Evolutionary conservation across 345 rosid genomes (phyloP), one percentile per base, ranked within the genome.

Genomic region (Eucalyptus virginea): DNA sequence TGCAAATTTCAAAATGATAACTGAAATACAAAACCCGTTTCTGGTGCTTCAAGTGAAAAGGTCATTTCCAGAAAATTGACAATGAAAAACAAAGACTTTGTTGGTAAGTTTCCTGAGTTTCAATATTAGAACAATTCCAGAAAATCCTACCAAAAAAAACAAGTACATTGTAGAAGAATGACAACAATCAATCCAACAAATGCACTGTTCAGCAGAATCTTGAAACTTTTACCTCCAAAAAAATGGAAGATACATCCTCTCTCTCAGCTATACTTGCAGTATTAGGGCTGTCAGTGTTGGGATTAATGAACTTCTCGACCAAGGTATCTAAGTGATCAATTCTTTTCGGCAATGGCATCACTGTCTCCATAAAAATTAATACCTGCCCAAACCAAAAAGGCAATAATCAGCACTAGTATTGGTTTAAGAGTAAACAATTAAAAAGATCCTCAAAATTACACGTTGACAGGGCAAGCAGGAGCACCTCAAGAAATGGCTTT

Each of bases 241-340:
- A 97, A 89, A 97, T 95, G 90, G 95, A 91, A 32, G 99, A 96
- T n/a, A 97, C 89, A 89, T 98, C 99, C 92, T 98, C 99, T 91
- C 95, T 95, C 90, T 98, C 99, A 37, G 94, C 89, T 50, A 92
- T 87, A 93, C 91, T 94, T 62, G 96, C 94, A 90, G 88, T 56
- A 90, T 69, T 91, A 85, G 89, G 87, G 91, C 87, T 91, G 88
- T 98, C 98, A 28, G 94, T 88, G 92, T 88, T 95, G 52, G 97
- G 94, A 28, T 85, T 62, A 81, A 98, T 90, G 90, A 97, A 94
- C 92, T 94, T 98, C 30, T 95, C 97, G 28, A 98, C 96, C 90
- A 94, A 91, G 19, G 96, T 91, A 81, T 94, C 98, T 86, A 98
- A 90, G 92, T 94, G 95, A 90, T 94, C 96, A 89, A 95, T 94